A percentile compares a stretch with the other conserved stretches of the same genome.
These are phyloP conservation scores for Paradendryphiella salina DNA, from an alignment of 2,329 filamentous ascomycete species.

Conservation along the genomic window DNA sequence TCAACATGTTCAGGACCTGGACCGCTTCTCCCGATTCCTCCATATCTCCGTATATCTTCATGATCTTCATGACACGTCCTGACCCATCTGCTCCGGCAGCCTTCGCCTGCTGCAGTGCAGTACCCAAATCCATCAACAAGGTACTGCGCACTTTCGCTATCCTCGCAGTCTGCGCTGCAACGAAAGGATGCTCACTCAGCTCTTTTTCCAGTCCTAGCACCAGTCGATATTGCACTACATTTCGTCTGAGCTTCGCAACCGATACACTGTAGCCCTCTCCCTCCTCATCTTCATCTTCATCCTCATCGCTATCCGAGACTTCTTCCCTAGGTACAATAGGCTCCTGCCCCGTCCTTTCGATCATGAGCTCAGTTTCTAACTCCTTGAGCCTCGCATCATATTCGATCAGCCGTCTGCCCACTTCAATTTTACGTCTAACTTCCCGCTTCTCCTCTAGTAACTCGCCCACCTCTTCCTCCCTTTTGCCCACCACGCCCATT, in stretches of 20 bases:
- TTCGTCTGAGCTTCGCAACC: constrained; percentile 55
- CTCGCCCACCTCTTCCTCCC: constrained; percentile 64
- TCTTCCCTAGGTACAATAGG: constrained; percentile 17
- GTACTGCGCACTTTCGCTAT: constrained; percentile 63
- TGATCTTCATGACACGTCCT: constrained; percentile 56
- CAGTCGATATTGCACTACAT: constrained; percentile 62
- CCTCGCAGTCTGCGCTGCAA: constrained; percentile 60
- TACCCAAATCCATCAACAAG: constrained; percentile 66
- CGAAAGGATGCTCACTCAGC: constrained; percentile 65
- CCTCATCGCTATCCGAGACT: constrained; percentile 27
- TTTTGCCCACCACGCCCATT: constrained; percentile 64
- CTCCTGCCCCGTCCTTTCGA: constrained; percentile 47
- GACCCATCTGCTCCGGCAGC: constrained; percentile 45
- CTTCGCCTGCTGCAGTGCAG: constrained; percentile 62
- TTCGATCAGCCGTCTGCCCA: constrained; percentile 66
- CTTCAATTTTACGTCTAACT: constrained; percentile 65
- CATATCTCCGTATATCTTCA: constrained; percentile 64
- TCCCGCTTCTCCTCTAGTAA: constrained; percentile 72
- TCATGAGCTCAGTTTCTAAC: constrained; percentile 65
- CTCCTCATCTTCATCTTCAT: constrained; percentile 44
- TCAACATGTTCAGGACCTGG: constrained; percentile 55
- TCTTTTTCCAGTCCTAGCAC: constrained; percentile 56
- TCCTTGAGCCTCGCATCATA: constrained; percentile 64
- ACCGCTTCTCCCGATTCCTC: constrained; percentile 63
- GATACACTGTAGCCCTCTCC: constrained; percentile 33